phyloP scores from a whole-genome alignment of 1,284 basidiomycete genomes.

The Cryptococcus hybrid region DNA sequence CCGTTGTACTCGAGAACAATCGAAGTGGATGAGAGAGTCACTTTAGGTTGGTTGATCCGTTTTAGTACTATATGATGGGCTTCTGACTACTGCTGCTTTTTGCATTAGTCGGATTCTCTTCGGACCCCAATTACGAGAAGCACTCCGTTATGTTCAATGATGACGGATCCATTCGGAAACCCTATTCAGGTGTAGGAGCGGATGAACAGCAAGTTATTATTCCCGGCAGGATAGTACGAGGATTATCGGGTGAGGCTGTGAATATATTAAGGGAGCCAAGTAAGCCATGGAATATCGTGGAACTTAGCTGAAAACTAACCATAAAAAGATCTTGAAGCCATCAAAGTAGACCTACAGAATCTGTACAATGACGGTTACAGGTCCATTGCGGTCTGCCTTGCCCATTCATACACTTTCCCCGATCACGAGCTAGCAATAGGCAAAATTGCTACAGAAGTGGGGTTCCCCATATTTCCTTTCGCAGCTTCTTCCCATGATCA shows the following conservation, averaged over 20 bases:
- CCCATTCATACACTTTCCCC: slow-evolving; percentile 50
- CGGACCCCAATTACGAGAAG: slow-evolving; percentile 74
- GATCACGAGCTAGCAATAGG: slow-evolving; percentile 67
- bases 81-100: slow-evolving; percentile 23
- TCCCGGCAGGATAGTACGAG: slow-evolving; percentile 60
- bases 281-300: slow-evolving; percentile 28
- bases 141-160: slow-evolving; percentile 73
- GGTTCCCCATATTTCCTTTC: slow-evolving; percentile 75
- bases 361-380: slow-evolving; percentile 23
- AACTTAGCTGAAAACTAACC: not conserved
- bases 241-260: slow-evolving; percentile 89
- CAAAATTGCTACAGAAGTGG: slow-evolving; percentile 68
- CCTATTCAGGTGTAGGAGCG: slow-evolving; percentile 60
- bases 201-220: slow-evolving; percentile 45
- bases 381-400: slow-evolving; percentile 24
- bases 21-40: slow-evolving; percentile 56
- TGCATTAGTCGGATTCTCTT: slow-evolving; percentile 73
- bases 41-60: slow-evolving; percentile 48
- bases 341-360: slow-evolving; percentile 15
- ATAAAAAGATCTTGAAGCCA: slow-evolving; percentile 6
- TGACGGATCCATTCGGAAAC: slow-evolving; percentile 60
- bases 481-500: slow-evolving; percentile 85
- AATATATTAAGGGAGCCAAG: slow-evolving; percentile 75
- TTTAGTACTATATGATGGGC: slow-evolving; percentile 60
- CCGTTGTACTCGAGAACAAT: slow-evolving; percentile 56